Base-by-base conservation (phyloP, 2,329 filamentous ascomycete genomes). In the Diaporthe sp. region DNA sequence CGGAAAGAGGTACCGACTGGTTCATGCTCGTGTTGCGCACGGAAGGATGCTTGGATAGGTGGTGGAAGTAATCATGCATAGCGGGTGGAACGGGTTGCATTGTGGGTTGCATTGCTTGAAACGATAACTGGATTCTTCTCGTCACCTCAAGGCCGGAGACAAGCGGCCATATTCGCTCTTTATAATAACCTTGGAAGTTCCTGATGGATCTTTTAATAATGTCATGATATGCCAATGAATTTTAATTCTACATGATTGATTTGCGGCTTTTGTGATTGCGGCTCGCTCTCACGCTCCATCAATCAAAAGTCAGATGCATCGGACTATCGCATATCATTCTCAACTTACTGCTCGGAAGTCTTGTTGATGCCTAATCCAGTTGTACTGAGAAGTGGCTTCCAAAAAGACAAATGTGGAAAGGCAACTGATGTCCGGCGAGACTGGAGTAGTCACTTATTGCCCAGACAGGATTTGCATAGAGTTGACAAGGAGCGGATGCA, bases 131-230 rank as follows among this genome's bases (percentile, higher is more conserved):
- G 47, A 22, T 66, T 51, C 19, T n/a, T 30, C 15, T 19, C 15
- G 63, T 68, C 63, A 68, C 8, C 63, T 68, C 10, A 3, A 27
- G 63, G 32, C 32, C 63, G 32, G 63, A 68, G 63, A 68, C 63
- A 53, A 68, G 32, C 47, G 47, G 63, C 47, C n/a, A 4, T 44
- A 4, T 51, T 39, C 63, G n/a, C 47, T 68, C 63, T 39, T 30
- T 68, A 27, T 4, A 13, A 15, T 53, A 22, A 39, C 9, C 0
- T 51, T 3, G 4, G 37, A 9, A 15, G 9, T 22, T 39, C 2
- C 13, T 13, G 25, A 51, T 68, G 53, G 47, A 53, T 37, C 6
- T 51, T 59, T n/a, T 39, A 68, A 68, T 53, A 68, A 53, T 53
- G 5, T 27, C 32, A 53, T 22, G n/a, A 51, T n/a, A 53, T 68